Conservation (phyloP, 495 filamentous ascomycete species). For the Coniosporium apollinis region DNA sequence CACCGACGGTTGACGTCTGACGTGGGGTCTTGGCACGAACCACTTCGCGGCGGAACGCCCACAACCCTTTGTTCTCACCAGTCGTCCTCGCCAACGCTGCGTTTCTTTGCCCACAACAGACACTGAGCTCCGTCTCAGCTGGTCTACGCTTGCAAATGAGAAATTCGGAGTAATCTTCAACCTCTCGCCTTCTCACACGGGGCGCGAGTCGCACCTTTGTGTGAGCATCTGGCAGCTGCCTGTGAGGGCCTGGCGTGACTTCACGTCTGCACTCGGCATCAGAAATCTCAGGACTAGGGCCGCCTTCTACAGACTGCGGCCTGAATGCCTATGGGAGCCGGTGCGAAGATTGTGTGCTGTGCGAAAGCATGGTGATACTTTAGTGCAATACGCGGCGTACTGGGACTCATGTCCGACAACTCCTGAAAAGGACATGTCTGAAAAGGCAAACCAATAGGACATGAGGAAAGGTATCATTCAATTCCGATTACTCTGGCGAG, state of each 20-base stretch:
- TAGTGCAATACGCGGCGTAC: slow-evolving; percentile 99
- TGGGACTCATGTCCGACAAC: slow-evolving; percentile 20
- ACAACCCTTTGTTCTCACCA: slow-evolving; percentile 48
- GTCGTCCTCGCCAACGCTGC: slow-evolving; percentile 93
- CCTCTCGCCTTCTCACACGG: slow-evolving; percentile 31
- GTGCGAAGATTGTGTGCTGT: slow-evolving; percentile 30
- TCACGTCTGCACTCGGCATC: slow-evolving; percentile 94
- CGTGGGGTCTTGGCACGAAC: too few relatives aligned
- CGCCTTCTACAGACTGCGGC: too few relatives aligned
- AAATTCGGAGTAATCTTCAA: slow-evolving; percentile 99
- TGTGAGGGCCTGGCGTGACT: slow-evolving; percentile 85
- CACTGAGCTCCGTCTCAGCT: slow-evolving; percentile 19
- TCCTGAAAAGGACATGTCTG: slow-evolving; percentile 12
- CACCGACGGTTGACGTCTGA: too few relatives aligned
- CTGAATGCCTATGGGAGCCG: slow-evolving; percentile 28
- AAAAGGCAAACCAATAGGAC: too few relatives aligned
- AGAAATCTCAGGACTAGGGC: too few relatives aligned
- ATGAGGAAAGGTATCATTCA: slow-evolving; percentile 57
- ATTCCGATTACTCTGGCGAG: slow-evolving; percentile 96
- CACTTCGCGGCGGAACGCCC: too few relatives aligned
- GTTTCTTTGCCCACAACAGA: slow-evolving; percentile 99
- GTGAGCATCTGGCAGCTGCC: slow-evolving; percentile 42
- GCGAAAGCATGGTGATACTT: slow-evolving; percentile 47
- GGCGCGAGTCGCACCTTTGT: too few relatives aligned
- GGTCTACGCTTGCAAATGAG: slow-evolving; percentile 66